phyloP scores from a whole-genome alignment of 805 yeast genomes.

The Yarrowia divulgata region DNA sequence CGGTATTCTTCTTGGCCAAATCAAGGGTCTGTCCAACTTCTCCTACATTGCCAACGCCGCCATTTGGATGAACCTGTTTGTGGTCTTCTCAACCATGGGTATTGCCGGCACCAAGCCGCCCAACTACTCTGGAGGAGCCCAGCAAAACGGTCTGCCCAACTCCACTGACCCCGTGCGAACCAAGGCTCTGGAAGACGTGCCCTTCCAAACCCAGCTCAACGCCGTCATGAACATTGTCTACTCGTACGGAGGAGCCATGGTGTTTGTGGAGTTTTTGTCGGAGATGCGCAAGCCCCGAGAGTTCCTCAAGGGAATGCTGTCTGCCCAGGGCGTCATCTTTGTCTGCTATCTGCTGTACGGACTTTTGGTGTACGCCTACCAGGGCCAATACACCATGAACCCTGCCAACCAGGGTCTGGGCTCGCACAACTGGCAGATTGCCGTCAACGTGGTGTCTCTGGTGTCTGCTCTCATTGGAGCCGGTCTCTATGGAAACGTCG shows the following conservation, averaged over 20 bases:
- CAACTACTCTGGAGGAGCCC: neutral
- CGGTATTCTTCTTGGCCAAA: slow-evolving; percentile 1
- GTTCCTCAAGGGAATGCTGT: slow-evolving; percentile 9
- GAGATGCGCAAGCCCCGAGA: slow-evolving; percentile 1
- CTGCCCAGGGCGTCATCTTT: slow-evolving; percentile 10
- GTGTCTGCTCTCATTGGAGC: slow-evolving; percentile 14
- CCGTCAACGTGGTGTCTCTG: slow-evolving; percentile 2
- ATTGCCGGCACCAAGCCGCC: slow-evolving; percentile 1
- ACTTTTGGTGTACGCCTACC: slow-evolving; percentile 8
- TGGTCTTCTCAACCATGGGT: slow-evolving; percentile 4
- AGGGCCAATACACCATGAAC: slow-evolving; percentile 6
- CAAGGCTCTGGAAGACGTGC: neutral
- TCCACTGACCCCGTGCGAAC: slow-evolving; percentile 1
- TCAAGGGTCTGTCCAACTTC: slow-evolving; percentile 1
- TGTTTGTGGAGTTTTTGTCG: slow-evolving; percentile 6
- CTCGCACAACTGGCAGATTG: slow-evolving; percentile 4
- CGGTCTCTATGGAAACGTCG: slow-evolving; percentile 7
- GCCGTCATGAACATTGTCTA: slow-evolving; percentile 15
- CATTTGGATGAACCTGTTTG: slow-evolving; percentile 16
- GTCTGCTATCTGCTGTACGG: slow-evolving; percentile 3
- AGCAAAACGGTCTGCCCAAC: neutral
- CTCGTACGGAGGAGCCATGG: slow-evolving; percentile 15
- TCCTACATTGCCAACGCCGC: slow-evolving; percentile 13
- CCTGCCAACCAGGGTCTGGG: slow-evolving; percentile 13
- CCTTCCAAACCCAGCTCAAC: slow-evolving; percentile 13